These are phyloP conservation scores for Plasmopara halstedii DNA, from an alignment of 352 stramenopile genomes.

Conservation along the genomic window DNA sequence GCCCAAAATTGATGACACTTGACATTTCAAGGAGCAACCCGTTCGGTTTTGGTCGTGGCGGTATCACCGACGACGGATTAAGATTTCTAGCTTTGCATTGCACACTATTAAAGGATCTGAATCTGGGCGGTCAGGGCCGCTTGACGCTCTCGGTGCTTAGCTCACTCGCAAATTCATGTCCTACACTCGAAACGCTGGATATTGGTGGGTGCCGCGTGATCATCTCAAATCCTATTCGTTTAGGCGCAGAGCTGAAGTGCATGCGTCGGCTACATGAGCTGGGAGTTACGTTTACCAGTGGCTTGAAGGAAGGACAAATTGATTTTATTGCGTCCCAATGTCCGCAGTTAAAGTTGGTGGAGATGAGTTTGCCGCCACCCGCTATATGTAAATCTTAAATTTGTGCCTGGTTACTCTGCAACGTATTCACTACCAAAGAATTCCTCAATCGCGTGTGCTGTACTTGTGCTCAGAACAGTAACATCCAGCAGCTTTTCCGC, in stretches of 20 bases:
- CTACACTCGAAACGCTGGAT: conserved; percentile 38
- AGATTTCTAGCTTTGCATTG: conserved; percentile 39
- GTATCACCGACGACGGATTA: conserved; percentile 40
- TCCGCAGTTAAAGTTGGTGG: conserved; percentile 50
- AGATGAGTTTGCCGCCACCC: conserved; percentile 13
- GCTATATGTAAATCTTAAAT: conserved; percentile 9
- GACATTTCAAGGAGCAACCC: conserved; percentile 62
- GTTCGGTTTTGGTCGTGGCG: conserved; percentile 44
- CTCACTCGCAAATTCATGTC: conserved; percentile 31
- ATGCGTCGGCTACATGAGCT: conserved; percentile 44
- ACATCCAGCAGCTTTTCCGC: conserved; percentile 47
- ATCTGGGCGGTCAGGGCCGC: conserved; percentile 43
- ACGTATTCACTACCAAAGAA: conserved; percentile 68
- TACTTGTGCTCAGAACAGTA: conserved; percentile 51
- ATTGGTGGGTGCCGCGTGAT: conserved; percentile 55
- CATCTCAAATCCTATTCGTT: conserved; percentile 37
- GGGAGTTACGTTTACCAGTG: conserved; percentile 48
- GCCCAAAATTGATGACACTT: conserved; percentile 26
- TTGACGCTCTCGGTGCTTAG: conserved; percentile 34
- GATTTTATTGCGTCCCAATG: conserved; percentile 50
- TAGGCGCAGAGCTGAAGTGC: conserved; percentile 32
- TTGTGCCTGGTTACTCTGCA: conserved; percentile 25
- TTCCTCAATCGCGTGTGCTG: conserved; percentile 55
- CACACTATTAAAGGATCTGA: conserved; percentile 28
- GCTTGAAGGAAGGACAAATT: conserved; percentile 36